Percentiles rank a stretch among this genome's conserved stretches.
phyloP scores from a whole-genome alignment of 192 early-diverging fungal species.

The Podochytrium sp. region DNA sequence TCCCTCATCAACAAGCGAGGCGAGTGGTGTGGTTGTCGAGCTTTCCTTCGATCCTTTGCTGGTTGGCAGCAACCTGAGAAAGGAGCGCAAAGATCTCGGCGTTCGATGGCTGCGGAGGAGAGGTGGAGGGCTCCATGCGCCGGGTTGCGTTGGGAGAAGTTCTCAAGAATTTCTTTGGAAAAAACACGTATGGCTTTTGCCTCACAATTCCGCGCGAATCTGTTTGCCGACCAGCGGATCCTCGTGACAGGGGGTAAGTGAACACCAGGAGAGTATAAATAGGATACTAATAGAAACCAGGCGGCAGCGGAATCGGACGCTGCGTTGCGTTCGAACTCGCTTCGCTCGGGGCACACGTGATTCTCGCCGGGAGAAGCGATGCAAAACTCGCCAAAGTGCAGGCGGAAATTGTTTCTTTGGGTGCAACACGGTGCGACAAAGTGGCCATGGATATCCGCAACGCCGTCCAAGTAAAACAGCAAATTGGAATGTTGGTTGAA shows the following conservation, averaged over 20 bases:
- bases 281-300: background rate
- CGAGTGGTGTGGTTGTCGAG: too few species aligned
- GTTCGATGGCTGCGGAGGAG: too few species aligned
- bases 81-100: too few species aligned
- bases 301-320: slow-evolving; percentile 8
- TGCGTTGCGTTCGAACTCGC: slow-evolving; percentile 53
- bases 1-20: slow-evolving; percentile 75
- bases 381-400: slow-evolving; percentile 33
- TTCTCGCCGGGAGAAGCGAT: slow-evolving; percentile 51
- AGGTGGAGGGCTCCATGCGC: too few species aligned
- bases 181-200: background rate
- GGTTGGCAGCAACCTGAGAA: too few species aligned
- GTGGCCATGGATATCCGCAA: slow-evolving; percentile 13
- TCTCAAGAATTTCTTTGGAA: too few species aligned
- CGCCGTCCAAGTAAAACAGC: background rate
- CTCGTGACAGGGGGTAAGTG: slow-evolving; percentile 53
- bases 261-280: background rate
- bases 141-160: too few species aligned
- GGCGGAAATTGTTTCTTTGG: background rate
- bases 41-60: too few species aligned
- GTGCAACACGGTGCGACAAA: slow-evolving; percentile 1
- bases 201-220: slow-evolving; percentile 51
- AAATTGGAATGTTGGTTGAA: slow-evolving; percentile 10
- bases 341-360: slow-evolving; percentile 52
- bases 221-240: slow-evolving; percentile 47